Evolutionary conservation across 2,329 filamentous ascomycete genomes (phyloP).

Genomic region (Xylogone sp.): DNA sequence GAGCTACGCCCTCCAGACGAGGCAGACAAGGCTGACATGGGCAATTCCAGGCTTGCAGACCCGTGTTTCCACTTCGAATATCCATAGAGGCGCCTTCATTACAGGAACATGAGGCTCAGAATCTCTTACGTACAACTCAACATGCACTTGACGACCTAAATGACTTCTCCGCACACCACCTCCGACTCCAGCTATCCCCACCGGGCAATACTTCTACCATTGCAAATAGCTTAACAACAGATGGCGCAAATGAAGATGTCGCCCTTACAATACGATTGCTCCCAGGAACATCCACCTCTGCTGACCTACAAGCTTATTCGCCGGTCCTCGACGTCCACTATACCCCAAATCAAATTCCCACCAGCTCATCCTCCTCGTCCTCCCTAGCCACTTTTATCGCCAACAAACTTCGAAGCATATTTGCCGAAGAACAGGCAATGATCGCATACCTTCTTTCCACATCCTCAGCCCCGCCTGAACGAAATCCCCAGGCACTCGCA

Average conservation of each 20-base stretch:
- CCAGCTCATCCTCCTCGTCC: conserved; percentile 66
- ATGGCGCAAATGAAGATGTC: conserved; percentile 41
- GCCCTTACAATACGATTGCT: conserved; percentile 70
- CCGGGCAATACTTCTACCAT: conserved; percentile 19
- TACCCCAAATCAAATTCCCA: conserved; percentile 62
- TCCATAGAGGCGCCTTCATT: conserved; percentile 68
- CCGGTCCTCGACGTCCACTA: conserved; percentile 77
- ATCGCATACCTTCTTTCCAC: conserved; percentile 70
- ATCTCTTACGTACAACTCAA: conserved; percentile 77
- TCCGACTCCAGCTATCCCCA: conserved; percentile 65
- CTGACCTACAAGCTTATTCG: conserved; percentile 64
- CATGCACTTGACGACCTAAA: conserved; percentile 82
- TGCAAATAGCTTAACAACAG: conserved; percentile 25
- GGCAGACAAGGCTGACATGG: conserved; percentile 9
- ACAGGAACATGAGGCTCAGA: conserved; percentile 62
- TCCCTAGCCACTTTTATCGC: conserved; percentile 78
- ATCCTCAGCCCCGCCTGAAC: conserved; percentile 47
- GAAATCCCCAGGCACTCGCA: conserved; percentile 41
- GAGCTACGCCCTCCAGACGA: conserved; percentile 11
- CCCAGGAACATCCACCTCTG: conserved; percentile 55
- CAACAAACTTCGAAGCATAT: conserved; percentile 70
- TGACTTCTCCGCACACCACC: conserved; percentile 79
- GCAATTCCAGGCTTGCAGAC: conserved; percentile 68
- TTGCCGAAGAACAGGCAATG: conserved; percentile 83
- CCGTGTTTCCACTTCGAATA: conserved; percentile 83